Conservation (phyloP, 106 monocot species). For the Dendrobium chrysotoxum region DNA sequence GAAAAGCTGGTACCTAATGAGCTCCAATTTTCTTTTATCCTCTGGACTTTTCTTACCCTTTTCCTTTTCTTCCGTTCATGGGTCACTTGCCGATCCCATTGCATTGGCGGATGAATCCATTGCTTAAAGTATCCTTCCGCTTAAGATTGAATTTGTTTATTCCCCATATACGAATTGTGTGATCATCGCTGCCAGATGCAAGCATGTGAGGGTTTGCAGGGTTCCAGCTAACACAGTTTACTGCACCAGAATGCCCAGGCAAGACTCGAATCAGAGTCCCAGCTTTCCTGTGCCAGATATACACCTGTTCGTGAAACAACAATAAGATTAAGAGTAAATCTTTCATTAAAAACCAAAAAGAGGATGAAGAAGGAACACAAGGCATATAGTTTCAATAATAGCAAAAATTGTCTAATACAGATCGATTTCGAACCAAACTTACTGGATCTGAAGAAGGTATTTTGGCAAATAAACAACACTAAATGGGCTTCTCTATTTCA, state of each 20-base stretch:
- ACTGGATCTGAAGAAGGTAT: too few relatives aligned
- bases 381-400: background rate
- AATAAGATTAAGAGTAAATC: background rate
- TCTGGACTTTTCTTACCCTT: background rate
- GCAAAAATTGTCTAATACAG: too few relatives aligned
- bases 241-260: conserved; percentile 42
- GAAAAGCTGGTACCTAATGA: background rate
- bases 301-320: conserved; percentile 23
- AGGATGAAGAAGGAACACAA: background rate
- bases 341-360: background rate
- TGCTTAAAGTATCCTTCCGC: conserved; percentile 22
- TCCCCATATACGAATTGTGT: conserved; percentile 51
- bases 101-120: conserved; percentile 17
- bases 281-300: conserved; percentile 39
- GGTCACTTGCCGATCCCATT: conserved; percentile 28
- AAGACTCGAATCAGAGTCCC: conserved; percentile 32
- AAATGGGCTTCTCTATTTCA: too few relatives aligned
- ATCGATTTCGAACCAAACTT: too few relatives aligned
- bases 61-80: background rate
- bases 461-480: too few relatives aligned
- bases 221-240: conserved; percentile 62
- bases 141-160: conserved; percentile 14
- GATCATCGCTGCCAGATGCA: conserved; percentile 55
- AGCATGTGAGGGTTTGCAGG: conserved; percentile 45
- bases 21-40: background rate